Evolutionary conservation across 78 protist species (phyloP).

Genomic region (Isochrysis galbana): DNA sequence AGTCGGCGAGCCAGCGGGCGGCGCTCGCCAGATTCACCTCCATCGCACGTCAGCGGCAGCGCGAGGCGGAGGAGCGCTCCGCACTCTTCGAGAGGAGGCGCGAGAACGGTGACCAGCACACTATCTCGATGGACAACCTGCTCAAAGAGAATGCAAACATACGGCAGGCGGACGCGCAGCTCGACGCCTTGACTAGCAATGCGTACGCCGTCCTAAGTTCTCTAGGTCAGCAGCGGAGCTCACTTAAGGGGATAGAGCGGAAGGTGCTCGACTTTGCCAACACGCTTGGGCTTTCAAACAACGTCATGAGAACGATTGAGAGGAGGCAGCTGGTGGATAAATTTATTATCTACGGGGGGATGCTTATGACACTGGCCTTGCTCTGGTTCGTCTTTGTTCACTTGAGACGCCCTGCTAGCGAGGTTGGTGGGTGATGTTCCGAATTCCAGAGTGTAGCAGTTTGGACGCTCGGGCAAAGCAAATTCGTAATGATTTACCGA

Average conservation of each 20-base stretch:
- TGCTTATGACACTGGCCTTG: background rate
- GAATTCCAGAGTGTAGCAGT: no score
- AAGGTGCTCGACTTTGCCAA: background rate
- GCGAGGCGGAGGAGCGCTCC: constrained; percentile 11
- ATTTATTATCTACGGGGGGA: background rate
- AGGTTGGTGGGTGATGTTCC: background rate
- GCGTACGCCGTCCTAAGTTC: background rate
- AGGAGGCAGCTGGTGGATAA: background rate
- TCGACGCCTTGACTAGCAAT: background rate
- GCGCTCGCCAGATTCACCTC: background rate
- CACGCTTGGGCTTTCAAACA: background rate
- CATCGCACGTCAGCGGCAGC: background rate
- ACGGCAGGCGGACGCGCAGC: background rate
- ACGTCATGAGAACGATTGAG: background rate
- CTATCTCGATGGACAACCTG: background rate
- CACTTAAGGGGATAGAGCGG: background rate
- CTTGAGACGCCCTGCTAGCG: background rate
- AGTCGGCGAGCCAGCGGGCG: constrained; percentile 20
- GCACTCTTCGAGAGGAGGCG: background rate
- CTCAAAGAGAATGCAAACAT: background rate
- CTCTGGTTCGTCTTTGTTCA: constrained; percentile 12
- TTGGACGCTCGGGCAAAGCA: no score
- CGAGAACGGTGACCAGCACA: background rate
- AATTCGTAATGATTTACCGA: no score
- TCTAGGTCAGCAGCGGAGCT: background rate